A percentile compares a stretch with the other conserved stretches of the same genome.
These are phyloP conservation scores for Luffa acutangula DNA, from an alignment of 306 rosid genomes.

Conservation along the genomic window DNA sequence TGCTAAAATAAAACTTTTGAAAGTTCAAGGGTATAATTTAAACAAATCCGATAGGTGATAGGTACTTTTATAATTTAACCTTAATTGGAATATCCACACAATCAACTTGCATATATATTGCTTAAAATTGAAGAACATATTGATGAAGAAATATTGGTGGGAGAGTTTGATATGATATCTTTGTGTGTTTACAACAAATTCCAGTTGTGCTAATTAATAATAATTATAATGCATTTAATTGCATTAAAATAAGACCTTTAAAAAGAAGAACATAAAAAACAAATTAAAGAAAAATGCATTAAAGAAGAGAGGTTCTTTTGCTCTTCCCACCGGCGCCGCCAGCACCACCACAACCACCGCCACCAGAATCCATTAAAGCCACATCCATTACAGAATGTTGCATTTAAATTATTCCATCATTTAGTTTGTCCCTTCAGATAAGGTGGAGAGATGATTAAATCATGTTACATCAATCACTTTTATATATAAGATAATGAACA, in stretches of 20 bases:
- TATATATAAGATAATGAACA: no score
- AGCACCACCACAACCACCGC: neutral
- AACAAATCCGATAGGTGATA: no score
- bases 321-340: neutral
- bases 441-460: neutral
- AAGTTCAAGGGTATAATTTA: no score
- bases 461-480: neutral
- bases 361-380: neutral
- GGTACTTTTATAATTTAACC: no score
- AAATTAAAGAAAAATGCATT: neutral
- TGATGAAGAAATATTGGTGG: neutral
- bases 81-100: neutral
- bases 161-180: neutral
- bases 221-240: neutral
- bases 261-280: neutral
- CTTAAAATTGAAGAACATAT: neutral
- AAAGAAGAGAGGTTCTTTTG: neutral
- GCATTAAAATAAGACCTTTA: neutral
- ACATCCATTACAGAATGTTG: neutral
- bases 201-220: neutral
- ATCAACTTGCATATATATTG: neutral
- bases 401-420: neutral
- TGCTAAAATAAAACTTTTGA: no score
- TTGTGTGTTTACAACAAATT: neutral
- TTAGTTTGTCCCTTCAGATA: neutral